Base-by-base conservation (phyloP, 768 basidiomycete species). In the Chalciporus sphaerocephalus region DNA sequence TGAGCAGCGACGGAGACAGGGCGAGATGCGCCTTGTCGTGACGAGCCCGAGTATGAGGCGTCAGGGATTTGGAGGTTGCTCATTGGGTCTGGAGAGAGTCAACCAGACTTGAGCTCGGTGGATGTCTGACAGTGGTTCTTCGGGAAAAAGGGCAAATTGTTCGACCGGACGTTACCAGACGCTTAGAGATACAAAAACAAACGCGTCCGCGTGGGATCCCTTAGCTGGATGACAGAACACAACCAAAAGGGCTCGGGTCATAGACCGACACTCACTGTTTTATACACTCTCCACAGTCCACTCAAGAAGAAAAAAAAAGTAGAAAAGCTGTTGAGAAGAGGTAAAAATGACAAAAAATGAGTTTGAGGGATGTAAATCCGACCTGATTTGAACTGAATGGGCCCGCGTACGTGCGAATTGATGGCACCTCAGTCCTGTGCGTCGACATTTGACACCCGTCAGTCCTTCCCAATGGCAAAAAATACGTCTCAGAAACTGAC, bases 1-100 rank as follows among this genome's bases (percentile, higher is more conserved):
- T 81, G 74, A 4, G 73, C 75, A 6, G 74, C 67, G 27, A 79
- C 80, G 10, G 83, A 84, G n/a, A 74, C 75, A 1, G 83, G 79
- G n/a, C 83, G 68, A 7, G 71, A 64, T 7, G 62, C 32, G 10
- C 61, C 60, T 13, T 69, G 68, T 27, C 75, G 70, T 35, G 79
- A 78, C 21, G 74, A 70, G 30, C 74, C 72, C 16, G 74, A 56
- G 47, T 74, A 56, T 10, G 72, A 65, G 10, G 61, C 42, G 36
- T 74, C 74, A 12, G 74, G 74, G 23, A 75, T 72, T 57, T 76
- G 74, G 15, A 77, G 67, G 28, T 44, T 66, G 52, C 52, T 59
- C 64, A 66, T 66, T 38, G 30, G 21, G 49, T 17, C 44, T 48
- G 38, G 38, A 28, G 38, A 27, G 16, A n/a, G 20, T 20, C 16